Evolutionary conservation across 225 moss, liverwort and hornwort genomes (phyloP), one percentile per base, ranked within the genome.

Genomic region (Takakia lepidozioides): DNA sequence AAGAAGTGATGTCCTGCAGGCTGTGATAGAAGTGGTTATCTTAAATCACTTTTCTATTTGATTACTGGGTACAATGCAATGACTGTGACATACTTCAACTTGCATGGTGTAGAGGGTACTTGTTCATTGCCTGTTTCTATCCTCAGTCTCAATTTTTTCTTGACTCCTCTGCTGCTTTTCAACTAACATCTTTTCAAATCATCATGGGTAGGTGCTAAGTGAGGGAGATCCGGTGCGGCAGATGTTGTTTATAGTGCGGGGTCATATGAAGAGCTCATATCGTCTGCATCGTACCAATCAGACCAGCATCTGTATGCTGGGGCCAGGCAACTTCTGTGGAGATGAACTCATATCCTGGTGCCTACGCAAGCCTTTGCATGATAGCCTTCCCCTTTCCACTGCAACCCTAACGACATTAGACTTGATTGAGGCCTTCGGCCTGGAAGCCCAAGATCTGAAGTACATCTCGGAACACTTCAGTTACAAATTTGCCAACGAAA

Each of bases 231-330:
- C 74, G 2, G 74, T 74, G 49, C 44, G 59, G 27, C 65, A 73
- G 32, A 78, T 74, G 69, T 43, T 78, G 2, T 78, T 78, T 55
- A 66, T 78, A 16, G 78, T 74, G 6, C 65, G 74, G 3, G 74
- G 78, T 34, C 32, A 46, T 39, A 58, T 78, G 30, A 54, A 61
- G 38, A 78, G 69, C 69, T 35, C 57, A n/a, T 78, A 78, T 61
- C 57, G 68, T 4, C 23, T 69, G 20, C 53, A 43, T n/a, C n/a
- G n/a, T 22, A 49, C 32, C 58, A 37, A 64, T 34, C 35, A 48
- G 13, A 59, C 37, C 14, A 64, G 49, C 32, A 34, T 13, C 15
- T 70, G 53, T 53, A n/a, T 1, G 28, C 42, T 70, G 0, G 58
- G 64, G 4, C 64, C 70, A 2, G 58, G 70, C 9, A 52, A 64